phyloP scores from a whole-genome alignment of 352 stramenopile species.

The Phytophthora tubulina region DNA sequence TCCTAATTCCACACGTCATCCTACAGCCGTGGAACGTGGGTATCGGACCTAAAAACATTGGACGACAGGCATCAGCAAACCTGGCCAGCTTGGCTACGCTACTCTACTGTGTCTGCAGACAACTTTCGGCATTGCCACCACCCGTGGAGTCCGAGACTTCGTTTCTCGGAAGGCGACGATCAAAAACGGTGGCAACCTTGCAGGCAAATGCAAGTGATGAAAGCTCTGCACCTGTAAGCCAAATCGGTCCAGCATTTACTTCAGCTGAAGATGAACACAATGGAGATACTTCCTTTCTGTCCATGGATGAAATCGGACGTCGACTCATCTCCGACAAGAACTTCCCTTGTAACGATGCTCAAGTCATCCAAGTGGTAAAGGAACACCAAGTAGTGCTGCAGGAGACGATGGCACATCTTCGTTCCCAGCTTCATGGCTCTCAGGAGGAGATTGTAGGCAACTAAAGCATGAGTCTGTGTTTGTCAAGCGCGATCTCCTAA shows the following conservation, averaged over 20 bases:
- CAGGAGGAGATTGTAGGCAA: not conserved
- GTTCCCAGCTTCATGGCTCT: constrained; percentile 18
- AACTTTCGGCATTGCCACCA: constrained; percentile 56
- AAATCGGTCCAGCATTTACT: not conserved
- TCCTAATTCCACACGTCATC: constrained; percentile 70
- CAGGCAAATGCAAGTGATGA: constrained; percentile 6
- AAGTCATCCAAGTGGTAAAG: constrained; percentile 38
- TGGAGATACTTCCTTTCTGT: constrained; percentile 31
- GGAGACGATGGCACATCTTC: constrained; percentile 19
- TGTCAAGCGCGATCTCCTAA: constrained; percentile 20
- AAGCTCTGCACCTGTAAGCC: not conserved
- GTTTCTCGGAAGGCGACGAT: constrained; percentile 24
- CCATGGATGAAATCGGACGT: constrained; percentile 41
- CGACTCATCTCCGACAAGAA: constrained; percentile 39
- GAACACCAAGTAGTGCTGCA: constrained; percentile 40
- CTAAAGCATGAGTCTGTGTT: not conserved
- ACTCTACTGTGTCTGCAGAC: constrained; percentile 57
- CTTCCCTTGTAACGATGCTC: constrained; percentile 40
- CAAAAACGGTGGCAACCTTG: constrained; percentile 5
- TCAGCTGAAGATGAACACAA: not conserved
- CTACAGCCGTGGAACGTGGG: constrained; percentile 59
- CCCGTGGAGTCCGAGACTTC: constrained; percentile 14
- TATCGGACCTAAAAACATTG: constrained; percentile 42
- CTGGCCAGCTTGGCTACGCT: constrained; percentile 60
- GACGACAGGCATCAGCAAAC: constrained; percentile 44